These are phyloP conservation scores for Euphorbia corollata DNA, from an alignment of 441 rosid species.

Conservation along the genomic window DNA sequence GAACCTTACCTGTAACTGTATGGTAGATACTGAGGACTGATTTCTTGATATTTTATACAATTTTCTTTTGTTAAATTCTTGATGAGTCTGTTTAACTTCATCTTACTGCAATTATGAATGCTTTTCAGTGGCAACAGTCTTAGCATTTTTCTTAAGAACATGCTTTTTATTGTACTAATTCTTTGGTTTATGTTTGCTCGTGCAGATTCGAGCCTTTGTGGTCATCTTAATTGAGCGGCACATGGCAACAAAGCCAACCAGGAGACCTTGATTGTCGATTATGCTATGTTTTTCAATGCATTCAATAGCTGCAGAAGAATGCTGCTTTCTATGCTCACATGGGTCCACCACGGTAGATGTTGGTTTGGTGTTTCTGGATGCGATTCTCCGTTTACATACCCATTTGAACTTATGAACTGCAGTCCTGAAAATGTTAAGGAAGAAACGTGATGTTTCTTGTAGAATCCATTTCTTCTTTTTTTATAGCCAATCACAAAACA, in stretches of 20 bases:
- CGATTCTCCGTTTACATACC: constrained; percentile 5
- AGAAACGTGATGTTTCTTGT: constrained; percentile 18
- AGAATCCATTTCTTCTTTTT: constrained; percentile 13
- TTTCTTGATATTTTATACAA: neutral
- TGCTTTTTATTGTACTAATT: neutral
- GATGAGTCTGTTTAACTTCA: neutral
- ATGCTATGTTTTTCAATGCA: constrained; percentile 19
- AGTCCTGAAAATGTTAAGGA: constrained; percentile 21
- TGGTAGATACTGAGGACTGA: neutral
- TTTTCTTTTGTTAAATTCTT: neutral
- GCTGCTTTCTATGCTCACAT: constrained; percentile 5
- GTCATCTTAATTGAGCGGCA: constrained; percentile 94
- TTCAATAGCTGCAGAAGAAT: constrained; percentile 18
- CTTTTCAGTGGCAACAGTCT: neutral
- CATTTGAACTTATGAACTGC: constrained; percentile 15
- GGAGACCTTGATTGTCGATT: constrained; percentile 45
- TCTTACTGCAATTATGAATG: neutral
- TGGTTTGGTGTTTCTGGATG: constrained; percentile 9
- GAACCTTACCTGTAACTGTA: neutral
- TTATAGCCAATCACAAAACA: constrained; percentile 56
- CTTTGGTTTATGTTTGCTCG: constrained; percentile 25
- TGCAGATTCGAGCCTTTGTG: constrained; percentile 97
- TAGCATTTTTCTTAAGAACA: neutral
- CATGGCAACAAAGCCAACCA: constrained; percentile 49
- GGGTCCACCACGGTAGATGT: constrained; percentile 17